Percentiles rank a stretch among this genome's conserved stretches.
Evolutionary conservation across 192 early-diverging fungal genomes (phyloP).

Genomic region (Backusella psychrophila): DNA sequence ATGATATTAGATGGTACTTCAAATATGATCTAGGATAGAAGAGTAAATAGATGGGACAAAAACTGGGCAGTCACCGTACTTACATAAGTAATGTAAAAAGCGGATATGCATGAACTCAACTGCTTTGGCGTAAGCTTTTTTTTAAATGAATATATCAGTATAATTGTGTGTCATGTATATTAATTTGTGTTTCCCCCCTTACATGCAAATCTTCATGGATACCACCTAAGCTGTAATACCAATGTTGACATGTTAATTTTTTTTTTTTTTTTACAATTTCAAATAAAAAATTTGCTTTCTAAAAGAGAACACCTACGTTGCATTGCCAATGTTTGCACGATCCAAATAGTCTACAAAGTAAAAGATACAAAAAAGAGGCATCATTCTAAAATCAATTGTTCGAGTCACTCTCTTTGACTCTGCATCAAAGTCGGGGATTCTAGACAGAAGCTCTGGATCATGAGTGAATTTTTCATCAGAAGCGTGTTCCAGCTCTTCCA

Average conservation of each 20-base stretch:
- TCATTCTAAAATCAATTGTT: conserved; percentile 54
- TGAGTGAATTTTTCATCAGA: background rate
- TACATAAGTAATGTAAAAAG: conserved; percentile 22
- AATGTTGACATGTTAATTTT: background rate
- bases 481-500: background rate
- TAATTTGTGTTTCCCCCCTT: conserved; percentile 25
- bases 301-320: conserved; percentile 48
- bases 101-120: conserved; percentile 7
- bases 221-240: conserved; percentile 19
- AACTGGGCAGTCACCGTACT: background rate
- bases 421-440: background rate
- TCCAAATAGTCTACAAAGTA: conserved; percentile 65
- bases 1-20: conserved; percentile 81
- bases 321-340: conserved; percentile 72
- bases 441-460: background rate
- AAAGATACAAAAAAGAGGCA: conserved; percentile 59
- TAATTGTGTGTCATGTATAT: background rate
- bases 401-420: conserved; percentile 43
- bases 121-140: conserved; percentile 14
- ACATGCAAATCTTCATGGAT: conserved; percentile 44
- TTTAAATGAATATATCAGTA: background rate
- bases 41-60: conserved; percentile 13
- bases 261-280: no score
- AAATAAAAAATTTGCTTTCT: conserved; percentile 19
- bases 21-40: conserved; percentile 59